Percentiles rank a stretch among this genome's conserved stretches.
These are phyloP conservation scores for Solanum hybrid DNA, from an alignment of 305 asterid species.

Conservation along the genomic window DNA sequence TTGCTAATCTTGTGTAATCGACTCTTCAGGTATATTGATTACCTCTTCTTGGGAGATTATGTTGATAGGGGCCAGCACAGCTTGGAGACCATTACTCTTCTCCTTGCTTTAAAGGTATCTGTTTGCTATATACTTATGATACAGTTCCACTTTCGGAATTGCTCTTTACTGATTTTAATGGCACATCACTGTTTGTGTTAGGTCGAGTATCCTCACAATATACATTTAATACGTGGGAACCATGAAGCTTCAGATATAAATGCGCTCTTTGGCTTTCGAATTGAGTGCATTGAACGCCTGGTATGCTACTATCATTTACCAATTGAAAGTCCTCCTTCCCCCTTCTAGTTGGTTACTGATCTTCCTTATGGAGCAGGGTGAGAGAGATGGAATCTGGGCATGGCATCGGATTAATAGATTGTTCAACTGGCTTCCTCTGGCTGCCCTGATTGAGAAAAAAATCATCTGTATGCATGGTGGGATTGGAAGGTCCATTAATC, in stretches of 20 bases:
- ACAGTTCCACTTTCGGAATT: neutral
- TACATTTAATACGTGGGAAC: conserved; percentile 94
- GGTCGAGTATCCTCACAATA: conserved; percentile 48
- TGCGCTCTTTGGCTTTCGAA: conserved; percentile 94
- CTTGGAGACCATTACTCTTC: conserved; percentile 93
- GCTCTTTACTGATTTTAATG: neutral
- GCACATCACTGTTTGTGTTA: neutral
- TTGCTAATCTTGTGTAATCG: conserved; percentile 26
- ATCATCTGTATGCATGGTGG: conserved; percentile 99
- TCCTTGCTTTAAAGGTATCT: conserved; percentile 84
- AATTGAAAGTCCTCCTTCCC: neutral
- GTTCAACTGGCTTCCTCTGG: conserved; percentile 98
- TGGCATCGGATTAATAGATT: conserved; percentile 97
- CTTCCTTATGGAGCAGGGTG: conserved; percentile 56
- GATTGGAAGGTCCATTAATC: conserved; percentile 97
- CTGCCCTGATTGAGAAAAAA: conserved; percentile 94
- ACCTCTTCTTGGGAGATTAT: conserved; percentile 97
- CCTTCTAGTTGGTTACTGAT: neutral
- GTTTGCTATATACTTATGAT: neutral
- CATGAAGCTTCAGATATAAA: conserved; percentile 99
- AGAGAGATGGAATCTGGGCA: conserved; percentile 99
- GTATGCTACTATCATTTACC: conserved; percentile 12
- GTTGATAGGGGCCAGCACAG: conserved; percentile 99
- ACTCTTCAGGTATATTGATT: conserved; percentile 75
- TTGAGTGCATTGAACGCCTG: conserved; percentile 52